These are phyloP conservation scores for Phytophthora sojae DNA, from an alignment of 352 stramenopile genomes.

Conservation along the genomic window DNA sequence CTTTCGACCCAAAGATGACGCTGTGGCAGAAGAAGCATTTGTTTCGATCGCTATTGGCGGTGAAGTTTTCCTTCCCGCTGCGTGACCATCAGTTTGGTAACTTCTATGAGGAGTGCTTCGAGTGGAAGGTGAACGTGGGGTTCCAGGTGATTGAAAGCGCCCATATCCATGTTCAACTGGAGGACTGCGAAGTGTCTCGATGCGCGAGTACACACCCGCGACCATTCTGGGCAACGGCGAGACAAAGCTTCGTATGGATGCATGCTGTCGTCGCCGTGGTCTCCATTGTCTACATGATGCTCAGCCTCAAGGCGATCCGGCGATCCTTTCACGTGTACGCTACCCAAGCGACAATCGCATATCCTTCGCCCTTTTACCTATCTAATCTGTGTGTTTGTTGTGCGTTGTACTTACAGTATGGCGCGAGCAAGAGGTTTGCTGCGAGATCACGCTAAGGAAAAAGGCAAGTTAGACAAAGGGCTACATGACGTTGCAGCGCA, in stretches of 20 bases:
- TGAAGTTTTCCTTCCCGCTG: constrained; percentile 67
- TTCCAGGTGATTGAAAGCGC: constrained; percentile 58
- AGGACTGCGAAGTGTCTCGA: constrained; percentile 65
- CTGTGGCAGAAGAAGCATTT: constrained; percentile 51
- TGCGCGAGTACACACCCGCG: constrained; percentile 46
- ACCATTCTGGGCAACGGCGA: constrained; percentile 64
- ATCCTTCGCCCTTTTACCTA: background rate
- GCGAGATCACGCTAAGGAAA: constrained; percentile 4
- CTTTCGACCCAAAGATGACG: constrained; percentile 58
- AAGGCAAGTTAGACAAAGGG: background rate
- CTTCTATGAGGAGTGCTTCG: constrained; percentile 88
- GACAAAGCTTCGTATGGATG: constrained; percentile 79
- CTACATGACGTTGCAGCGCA: constrained; percentile 19
- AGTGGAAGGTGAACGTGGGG: constrained; percentile 73
- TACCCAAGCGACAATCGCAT: background rate
- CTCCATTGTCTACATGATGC: constrained; percentile 62
- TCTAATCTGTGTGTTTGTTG: constrained; percentile 1
- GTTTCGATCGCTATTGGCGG: constrained; percentile 50
- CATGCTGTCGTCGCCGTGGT: constrained; percentile 65
- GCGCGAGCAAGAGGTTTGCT: constrained; percentile 25
- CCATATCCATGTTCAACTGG: constrained; percentile 60
- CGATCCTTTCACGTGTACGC: constrained; percentile 64
- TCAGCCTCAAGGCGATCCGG: constrained; percentile 64
- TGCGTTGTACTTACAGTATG: constrained; percentile 26
- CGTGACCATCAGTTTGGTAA: constrained; percentile 77